These are phyloP conservation scores for Pachysandra terminalis DNA, from an alignment of 164 flowering plant species.

Conservation along the genomic window DNA sequence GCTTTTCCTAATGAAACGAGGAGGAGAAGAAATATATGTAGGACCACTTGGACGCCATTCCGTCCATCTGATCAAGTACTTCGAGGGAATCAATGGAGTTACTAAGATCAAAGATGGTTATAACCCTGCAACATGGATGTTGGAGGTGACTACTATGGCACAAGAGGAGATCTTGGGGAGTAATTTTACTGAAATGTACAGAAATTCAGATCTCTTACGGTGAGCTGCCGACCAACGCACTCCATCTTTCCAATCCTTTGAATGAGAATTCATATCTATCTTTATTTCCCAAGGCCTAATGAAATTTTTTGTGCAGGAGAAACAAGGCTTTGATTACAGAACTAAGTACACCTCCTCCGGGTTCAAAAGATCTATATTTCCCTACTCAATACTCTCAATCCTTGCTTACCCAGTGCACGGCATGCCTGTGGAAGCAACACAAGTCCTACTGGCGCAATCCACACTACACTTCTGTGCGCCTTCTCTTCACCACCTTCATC, in stretches of 20 bases:
- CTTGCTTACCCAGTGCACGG: slow-evolving; percentile 40
- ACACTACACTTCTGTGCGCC: slow-evolving; percentile 45
- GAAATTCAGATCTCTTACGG: slow-evolving; percentile 33
- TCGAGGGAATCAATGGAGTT: slow-evolving; percentile 39
- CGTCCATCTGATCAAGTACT: slow-evolving; percentile 34
- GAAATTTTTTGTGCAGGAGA: slow-evolving; percentile 31
- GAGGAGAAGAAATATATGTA: slow-evolving; percentile 43
- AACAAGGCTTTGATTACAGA: slow-evolving; percentile 46
- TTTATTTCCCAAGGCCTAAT: no score
- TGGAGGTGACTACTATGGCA: slow-evolving; percentile 36
- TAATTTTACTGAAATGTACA: slow-evolving; percentile 29
- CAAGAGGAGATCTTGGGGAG: slow-evolving; percentile 33
- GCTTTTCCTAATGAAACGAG: slow-evolving; percentile 41
- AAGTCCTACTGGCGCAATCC: slow-evolving; percentile 57
- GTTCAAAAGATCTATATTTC: slow-evolving; percentile 43
- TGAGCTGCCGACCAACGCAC: slow-evolving; percentile 8
- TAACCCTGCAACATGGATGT: slow-evolving; percentile 53
- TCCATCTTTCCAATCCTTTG: no score
- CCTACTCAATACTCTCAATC: slow-evolving; percentile 43
- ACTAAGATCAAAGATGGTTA: slow-evolving; percentile 35
- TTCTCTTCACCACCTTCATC: slow-evolving; percentile 42
- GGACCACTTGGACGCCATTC: slow-evolving; percentile 42
- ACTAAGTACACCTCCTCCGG: slow-evolving; percentile 37
- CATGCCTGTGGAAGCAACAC: slow-evolving; percentile 56
- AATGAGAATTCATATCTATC: no score